Evolutionary conservation across 768 basidiomycete genomes (phyloP), one percentile per base, ranked within the genome.

Genomic region (Lactarius vividus): DNA sequence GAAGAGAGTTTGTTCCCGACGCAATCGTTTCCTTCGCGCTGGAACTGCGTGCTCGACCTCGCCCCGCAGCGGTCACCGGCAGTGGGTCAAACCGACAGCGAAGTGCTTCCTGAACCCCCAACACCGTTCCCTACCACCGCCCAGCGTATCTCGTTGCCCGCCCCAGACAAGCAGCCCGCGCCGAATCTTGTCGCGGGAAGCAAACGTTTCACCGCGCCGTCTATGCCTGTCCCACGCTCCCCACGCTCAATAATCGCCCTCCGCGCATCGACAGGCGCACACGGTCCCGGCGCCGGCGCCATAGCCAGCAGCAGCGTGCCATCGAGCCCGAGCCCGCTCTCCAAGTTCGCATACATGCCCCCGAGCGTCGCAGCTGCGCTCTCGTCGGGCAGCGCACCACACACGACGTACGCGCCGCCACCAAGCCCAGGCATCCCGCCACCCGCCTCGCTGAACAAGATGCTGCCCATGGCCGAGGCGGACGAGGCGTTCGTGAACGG

Each of bases 11-110:
- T 73, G 1, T 92, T 87, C 70, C 92, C 90, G 0, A 92, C 94
- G 9, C 79, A 77, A 15, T 80, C 85, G 0, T 97, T 95, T 75
- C 84, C 87, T 0, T 95, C 94, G 1, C 80, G 88, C 35, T 97
- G 95, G 95, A 96, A 93, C 69, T 95, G 93, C 70, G 79, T 92
- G 2, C 84, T 97, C 23, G 92, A 96, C 74, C 80, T 97, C n/a
- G 77, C 83, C 1, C 71, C 82, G 3, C 75, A 71, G 58, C 71
- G 70, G 28, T 28, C 57, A 39, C 46, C 59, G 10, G 57, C 71
- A 11, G 61, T 75, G 2, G 65, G 39, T 26, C 29, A 75, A 13
- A 77, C 80, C 42, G 74, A 72, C 0, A 71, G 73, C 76, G 69
- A 84, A 72, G 84, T 80, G 10, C 80, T 91, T 20, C 91, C 90